Evolutionary conservation across 495 filamentous ascomycete species (phyloP).

Genomic region (Acidomyces sp.): DNA sequence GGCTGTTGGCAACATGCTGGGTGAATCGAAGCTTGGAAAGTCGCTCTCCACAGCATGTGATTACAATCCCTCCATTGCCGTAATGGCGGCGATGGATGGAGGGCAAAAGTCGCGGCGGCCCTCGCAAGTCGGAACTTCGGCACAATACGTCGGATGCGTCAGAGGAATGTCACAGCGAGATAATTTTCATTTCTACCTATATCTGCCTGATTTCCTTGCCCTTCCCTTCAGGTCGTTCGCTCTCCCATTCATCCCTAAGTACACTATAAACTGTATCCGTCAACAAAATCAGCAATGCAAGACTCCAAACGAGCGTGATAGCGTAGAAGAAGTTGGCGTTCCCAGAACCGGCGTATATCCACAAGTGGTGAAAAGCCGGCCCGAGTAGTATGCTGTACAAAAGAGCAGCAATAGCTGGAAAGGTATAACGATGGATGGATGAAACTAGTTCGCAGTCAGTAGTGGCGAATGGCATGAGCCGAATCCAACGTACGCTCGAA

Average conservation of each 20-base stretch:
- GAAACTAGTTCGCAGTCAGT: constrained; percentile 7
- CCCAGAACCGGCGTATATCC: constrained; percentile 95
- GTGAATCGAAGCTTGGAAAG: too few relatives aligned
- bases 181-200: constrained; percentile 1
- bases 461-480: background rate
- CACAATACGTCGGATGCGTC: too few relatives aligned
- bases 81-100: too few relatives aligned
- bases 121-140: too few relatives aligned
- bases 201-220: constrained; percentile 78
- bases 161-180: too few relatives aligned
- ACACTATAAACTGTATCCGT: constrained; percentile 79
- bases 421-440: constrained; percentile 63
- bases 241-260: constrained; percentile 85
- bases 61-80: too few relatives aligned
- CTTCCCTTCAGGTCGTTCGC: constrained; percentile 75
- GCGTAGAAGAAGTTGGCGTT: constrained; percentile 99
- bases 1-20: too few relatives aligned
- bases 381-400: constrained; percentile 81
- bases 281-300: constrained; percentile 68
- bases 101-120: too few relatives aligned
- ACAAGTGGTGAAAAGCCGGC: constrained; percentile 91
- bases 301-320: constrained; percentile 92
- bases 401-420: constrained; percentile 65
- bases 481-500: constrained; percentile 55
- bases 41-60: too few relatives aligned